Conservation (phyloP, 345 rosid genomes). For the Iberis pinnata region DNA sequence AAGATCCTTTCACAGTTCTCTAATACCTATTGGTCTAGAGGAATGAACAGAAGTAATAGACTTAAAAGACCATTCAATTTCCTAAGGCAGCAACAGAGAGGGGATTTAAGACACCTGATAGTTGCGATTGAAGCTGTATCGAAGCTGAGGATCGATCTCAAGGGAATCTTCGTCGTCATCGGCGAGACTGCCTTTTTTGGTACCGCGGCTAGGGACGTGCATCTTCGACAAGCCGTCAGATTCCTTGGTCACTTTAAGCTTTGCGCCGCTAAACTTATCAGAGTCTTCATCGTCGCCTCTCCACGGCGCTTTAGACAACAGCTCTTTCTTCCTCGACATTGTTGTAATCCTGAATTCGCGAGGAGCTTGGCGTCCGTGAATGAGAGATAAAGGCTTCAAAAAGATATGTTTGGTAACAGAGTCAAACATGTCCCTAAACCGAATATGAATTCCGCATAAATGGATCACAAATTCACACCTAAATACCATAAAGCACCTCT, state of each 20-base stretch:
- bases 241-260: constrained; percentile 66
- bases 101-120: constrained; percentile 45
- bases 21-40: too few relatives aligned
- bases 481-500: too few relatives aligned
- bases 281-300: constrained; percentile 64
- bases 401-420: too few relatives aligned
- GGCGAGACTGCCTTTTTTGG: constrained; percentile 25
- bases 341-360: too few relatives aligned
- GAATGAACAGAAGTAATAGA: too few relatives aligned
- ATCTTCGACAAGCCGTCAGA: constrained; percentile 65
- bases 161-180: constrained; percentile 49
- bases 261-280: constrained; percentile 62
- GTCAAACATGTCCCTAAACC: too few relatives aligned
- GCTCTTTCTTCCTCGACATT: constrained; percentile 53
- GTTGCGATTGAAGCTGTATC: constrained; percentile 95
- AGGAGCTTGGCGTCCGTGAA: too few relatives aligned
- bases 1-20: too few relatives aligned
- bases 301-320: constrained; percentile 86
- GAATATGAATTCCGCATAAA: too few relatives aligned
- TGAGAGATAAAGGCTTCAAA: too few relatives aligned
- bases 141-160: constrained; percentile 89
- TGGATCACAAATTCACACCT: too few relatives aligned
- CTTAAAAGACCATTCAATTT: too few relatives aligned
- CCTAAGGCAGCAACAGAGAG: neutral
- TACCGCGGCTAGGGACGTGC: constrained; percentile 58